Conservation (phyloP, 2,329 filamentous ascomycete species). For the Ophiostoma quercus region DNA sequence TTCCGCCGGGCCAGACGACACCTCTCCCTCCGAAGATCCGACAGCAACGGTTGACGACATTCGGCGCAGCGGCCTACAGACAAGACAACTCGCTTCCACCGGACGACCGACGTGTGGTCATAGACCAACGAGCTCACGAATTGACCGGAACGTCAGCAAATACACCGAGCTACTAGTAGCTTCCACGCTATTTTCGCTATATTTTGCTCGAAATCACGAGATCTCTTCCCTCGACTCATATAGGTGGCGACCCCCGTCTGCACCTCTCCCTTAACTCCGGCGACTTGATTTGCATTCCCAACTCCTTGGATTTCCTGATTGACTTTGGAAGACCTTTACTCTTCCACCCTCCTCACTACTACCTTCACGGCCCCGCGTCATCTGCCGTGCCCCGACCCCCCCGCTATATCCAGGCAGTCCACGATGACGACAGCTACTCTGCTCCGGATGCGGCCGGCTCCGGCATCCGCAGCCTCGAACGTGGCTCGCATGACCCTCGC, state of each 20-base stretch:
- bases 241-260: neutral
- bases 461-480: conserved; percentile 12
- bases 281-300: neutral
- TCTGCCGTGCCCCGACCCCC: conserved; percentile 14
- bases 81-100: conserved; percentile 9
- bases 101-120: neutral
- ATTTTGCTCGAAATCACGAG: conserved; percentile 19
- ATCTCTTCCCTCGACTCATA: conserved; percentile 13
- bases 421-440: conserved; percentile 22
- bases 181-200: conserved; percentile 18
- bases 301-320: neutral
- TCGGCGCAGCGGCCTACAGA: conserved; percentile 7
- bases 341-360: neutral
- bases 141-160: neutral
- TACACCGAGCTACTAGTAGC: neutral
- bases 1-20: conserved; percentile 20
- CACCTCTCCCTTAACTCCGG: neutral
- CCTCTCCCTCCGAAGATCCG: conserved; percentile 5
- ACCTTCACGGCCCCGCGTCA: conserved; percentile 17
- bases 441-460: conserved; percentile 23
- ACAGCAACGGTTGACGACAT: conserved; percentile 20
- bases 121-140: neutral
- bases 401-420: conserved; percentile 6
- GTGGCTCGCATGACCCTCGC: conserved; percentile 16
- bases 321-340: neutral